These are phyloP conservation scores for Aspergillus fumigatus DNA, from an alignment of 2,329 filamentous ascomycete species.

Conservation along the genomic window DNA sequence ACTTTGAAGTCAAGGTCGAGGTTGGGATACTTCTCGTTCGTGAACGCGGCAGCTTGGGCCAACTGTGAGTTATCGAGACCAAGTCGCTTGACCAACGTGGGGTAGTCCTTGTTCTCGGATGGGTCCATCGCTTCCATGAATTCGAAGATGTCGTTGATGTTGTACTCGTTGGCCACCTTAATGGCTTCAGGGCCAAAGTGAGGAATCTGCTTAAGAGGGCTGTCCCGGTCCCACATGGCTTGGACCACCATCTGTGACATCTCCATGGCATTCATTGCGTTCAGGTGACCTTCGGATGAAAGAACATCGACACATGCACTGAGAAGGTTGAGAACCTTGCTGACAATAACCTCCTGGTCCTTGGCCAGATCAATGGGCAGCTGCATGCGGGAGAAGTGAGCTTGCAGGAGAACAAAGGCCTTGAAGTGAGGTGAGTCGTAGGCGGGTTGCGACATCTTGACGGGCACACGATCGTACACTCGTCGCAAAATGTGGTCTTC, in stretches of 20 bases:
- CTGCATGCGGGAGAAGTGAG: constrained; percentile 96
- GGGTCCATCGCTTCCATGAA: constrained; percentile 99
- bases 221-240: constrained; percentile 98
- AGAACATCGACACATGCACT: constrained; percentile 93
- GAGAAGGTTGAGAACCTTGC: constrained; percentile 79
- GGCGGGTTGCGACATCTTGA: constrained; percentile 84
- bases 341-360: constrained; percentile 84
- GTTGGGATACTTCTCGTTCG: constrained; percentile 93
- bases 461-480: constrained; percentile 90
- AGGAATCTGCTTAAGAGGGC: constrained; percentile 93
- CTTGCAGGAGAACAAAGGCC: constrained; percentile 92
- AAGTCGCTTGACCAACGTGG: constrained; percentile 69
- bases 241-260: constrained; percentile 99
- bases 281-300: constrained; percentile 91
- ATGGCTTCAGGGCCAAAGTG: constrained; percentile 83
- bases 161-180: constrained; percentile 73
- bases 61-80: constrained; percentile 77
- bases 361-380: constrained; percentile 92
- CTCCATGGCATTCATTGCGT: constrained; percentile 98
- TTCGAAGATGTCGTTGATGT: constrained; percentile 89
- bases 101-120: constrained; percentile 80
- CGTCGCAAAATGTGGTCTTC: constrained; percentile 83
- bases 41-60: constrained; percentile 85
- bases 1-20: constrained; percentile 86
- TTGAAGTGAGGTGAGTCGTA: constrained; percentile 98